Percentiles rank a stretch among this genome's conserved stretches.
Evolutionary conservation across 306 rosid species (phyloP).

Genomic region (Fragaria nilgerrensis): DNA sequence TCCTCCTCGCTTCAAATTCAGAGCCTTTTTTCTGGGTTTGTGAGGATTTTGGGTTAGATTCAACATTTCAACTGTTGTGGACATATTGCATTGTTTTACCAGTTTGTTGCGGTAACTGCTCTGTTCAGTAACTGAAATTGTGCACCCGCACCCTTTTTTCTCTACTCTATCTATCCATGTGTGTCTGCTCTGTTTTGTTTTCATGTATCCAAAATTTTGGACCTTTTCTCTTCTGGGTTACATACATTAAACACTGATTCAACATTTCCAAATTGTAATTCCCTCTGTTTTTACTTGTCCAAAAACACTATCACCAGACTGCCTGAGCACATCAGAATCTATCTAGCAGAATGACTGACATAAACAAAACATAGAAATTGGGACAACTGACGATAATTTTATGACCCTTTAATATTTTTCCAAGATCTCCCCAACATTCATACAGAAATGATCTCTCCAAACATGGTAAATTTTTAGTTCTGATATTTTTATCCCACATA

Average conservation of each 20-base stretch:
- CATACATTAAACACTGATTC: not conserved
- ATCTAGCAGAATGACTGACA: not conserved
- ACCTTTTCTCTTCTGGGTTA: not conserved
- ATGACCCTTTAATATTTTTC: not conserved
- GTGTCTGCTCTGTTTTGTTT: not conserved
- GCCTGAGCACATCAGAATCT: not conserved
- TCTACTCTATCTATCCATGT: not conserved
- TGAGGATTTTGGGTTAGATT: not conserved
- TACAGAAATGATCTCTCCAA: no score
- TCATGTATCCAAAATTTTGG: not conserved
- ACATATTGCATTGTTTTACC: not conserved
- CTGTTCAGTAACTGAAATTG: slow-evolving; percentile 6
- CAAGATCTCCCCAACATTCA: not conserved
- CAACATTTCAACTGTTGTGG: not conserved
- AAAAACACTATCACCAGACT: not conserved
- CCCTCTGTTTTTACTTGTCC: not conserved
- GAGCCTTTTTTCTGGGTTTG: not conserved
- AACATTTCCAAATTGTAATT: not conserved
- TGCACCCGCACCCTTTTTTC: no score
- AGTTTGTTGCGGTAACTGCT: not conserved
- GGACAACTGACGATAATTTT: not conserved
- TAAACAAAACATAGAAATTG: not conserved
- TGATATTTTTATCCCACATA: not conserved
- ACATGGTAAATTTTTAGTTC: not conserved
- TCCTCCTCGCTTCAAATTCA: not conserved